phyloP scores from a whole-genome alignment of 306 rosid species.

The Cucumis cinereus region DNA sequence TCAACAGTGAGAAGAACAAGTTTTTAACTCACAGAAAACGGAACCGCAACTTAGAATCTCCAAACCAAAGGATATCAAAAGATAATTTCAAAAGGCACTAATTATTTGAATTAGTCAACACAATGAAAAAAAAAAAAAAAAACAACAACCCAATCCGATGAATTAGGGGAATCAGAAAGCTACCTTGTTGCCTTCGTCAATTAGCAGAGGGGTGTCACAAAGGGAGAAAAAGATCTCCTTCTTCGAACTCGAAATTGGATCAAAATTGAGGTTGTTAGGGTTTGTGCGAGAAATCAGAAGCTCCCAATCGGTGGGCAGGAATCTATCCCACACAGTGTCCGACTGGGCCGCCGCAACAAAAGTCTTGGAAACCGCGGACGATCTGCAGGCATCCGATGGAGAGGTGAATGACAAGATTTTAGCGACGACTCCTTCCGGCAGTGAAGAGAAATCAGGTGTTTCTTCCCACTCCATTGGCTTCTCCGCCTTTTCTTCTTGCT shows the following conservation, averaged over 20 bases:
- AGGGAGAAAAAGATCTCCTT: not conserved
- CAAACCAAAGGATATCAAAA: too few relatives aligned
- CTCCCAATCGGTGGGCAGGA: slow-evolving; percentile 6
- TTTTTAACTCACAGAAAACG: too few relatives aligned
- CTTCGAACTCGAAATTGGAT: not conserved
- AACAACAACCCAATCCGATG: too few relatives aligned
- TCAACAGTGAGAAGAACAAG: too few relatives aligned
- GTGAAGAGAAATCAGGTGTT: not conserved
- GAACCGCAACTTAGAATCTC: too few relatives aligned
- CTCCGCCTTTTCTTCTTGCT: not conserved
- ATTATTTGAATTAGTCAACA: too few relatives aligned
- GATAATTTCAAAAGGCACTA: too few relatives aligned
- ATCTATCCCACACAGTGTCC: slow-evolving; percentile 1
- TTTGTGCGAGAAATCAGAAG: not conserved
- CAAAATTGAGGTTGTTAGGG: not conserved
- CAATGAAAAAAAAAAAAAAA: too few relatives aligned
- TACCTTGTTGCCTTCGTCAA: slow-evolving; percentile 8
- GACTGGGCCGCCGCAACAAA: slow-evolving; percentile 10
- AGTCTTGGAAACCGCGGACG: not conserved
- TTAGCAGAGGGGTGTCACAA: not conserved
- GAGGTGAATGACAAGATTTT: not conserved
- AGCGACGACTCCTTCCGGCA: slow-evolving; percentile 10
- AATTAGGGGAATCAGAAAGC: not conserved
- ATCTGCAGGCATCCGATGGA: not conserved
- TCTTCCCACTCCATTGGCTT: not conserved